Conservation (phyloP, 768 basidiomycete species). For the Boletellus emodensis region DNA sequence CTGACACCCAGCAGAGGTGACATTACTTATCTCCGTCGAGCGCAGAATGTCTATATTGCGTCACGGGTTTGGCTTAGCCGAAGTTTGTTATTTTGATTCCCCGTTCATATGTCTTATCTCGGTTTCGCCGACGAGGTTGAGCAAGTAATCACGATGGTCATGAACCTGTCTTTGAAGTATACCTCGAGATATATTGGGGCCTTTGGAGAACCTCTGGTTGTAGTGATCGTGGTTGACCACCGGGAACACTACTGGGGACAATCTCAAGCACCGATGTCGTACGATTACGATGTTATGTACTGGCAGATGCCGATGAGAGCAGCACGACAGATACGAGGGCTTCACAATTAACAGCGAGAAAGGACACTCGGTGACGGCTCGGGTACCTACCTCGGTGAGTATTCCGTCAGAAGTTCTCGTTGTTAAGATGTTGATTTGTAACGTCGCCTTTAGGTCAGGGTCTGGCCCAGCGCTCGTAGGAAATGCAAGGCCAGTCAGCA, state of each 20-base stretch:
- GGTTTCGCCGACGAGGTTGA: constrained; percentile 3
- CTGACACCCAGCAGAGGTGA: constrained; percentile 9
- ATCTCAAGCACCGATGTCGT: constrained; percentile 24
- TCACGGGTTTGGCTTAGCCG: constrained; percentile 19
- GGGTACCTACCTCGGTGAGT: constrained; percentile 14
- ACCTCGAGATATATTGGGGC: not conserved
- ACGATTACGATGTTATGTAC: constrained; percentile 19
- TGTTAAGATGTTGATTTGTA: constrained; percentile 4
- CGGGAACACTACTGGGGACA: constrained; percentile 18
- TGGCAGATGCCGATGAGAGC: constrained; percentile 18
- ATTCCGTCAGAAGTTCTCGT: constrained; percentile 8
- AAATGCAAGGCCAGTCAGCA: constrained; percentile 9
- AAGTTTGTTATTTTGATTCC: constrained; percentile 5
- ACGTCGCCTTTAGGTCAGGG: constrained; percentile 9
- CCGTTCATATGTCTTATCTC: constrained; percentile 2
- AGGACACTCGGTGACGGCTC: constrained; percentile 16
- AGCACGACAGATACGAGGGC: constrained; percentile 27
- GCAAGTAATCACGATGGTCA: not conserved
- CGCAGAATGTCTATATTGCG: constrained; percentile 23
- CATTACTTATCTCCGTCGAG: constrained; percentile 11
- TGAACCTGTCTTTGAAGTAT: not conserved
- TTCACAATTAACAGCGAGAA: constrained; percentile 32
- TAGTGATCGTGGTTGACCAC: constrained; percentile 1
- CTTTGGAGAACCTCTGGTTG: not conserved
- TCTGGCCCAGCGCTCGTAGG: constrained; percentile 11